phyloP scores from a whole-genome alignment of 2,329 filamentous ascomycete species.

The Alternaria infectoria region DNA sequence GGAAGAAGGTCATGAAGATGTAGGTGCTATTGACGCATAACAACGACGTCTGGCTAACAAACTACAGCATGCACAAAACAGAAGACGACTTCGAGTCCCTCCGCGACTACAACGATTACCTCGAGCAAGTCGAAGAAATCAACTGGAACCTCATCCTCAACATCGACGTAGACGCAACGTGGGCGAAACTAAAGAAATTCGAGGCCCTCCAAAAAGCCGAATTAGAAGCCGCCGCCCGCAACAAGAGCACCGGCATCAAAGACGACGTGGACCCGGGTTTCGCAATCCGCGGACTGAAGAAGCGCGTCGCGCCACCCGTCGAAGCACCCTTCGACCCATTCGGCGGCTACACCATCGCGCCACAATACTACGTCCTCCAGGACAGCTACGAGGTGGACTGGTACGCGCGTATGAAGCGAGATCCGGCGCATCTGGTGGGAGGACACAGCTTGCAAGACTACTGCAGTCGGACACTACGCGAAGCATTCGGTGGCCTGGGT shows the following conservation, averaged over 20 bases:
- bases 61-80: conserved; percentile 77
- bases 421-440: conserved; percentile 72
- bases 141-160: conserved; percentile 86
- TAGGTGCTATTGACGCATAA: too few species aligned
- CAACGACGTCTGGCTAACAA: conserved; percentile 9
- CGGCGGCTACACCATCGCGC: conserved; percentile 71
- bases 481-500: conserved; percentile 87
- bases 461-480: conserved; percentile 78
- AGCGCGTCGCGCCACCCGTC: conserved; percentile 63
- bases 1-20: conserved; percentile 70
- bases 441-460: conserved; percentile 87
- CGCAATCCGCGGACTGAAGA: conserved; percentile 81
- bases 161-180: conserved; percentile 69
- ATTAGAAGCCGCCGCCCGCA: conserved; percentile 54
- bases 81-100: conserved; percentile 91
- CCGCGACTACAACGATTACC: conserved; percentile 87
- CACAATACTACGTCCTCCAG: conserved; percentile 72
- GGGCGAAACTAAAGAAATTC: conserved; percentile 69
- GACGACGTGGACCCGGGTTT: conserved; percentile 46
- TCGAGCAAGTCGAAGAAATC: conserved; percentile 88
- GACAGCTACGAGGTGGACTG: conserved; percentile 77
- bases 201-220: conserved; percentile 71
- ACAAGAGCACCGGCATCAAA: conserved; percentile 63
- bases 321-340: conserved; percentile 89
- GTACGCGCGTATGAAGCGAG: conserved; percentile 70